A percentile compares a stretch with the other conserved stretches of the same genome.
phyloP scores from a whole-genome alignment of 2,329 filamentous ascomycete species.

The Pyricularia sp. region DNA sequence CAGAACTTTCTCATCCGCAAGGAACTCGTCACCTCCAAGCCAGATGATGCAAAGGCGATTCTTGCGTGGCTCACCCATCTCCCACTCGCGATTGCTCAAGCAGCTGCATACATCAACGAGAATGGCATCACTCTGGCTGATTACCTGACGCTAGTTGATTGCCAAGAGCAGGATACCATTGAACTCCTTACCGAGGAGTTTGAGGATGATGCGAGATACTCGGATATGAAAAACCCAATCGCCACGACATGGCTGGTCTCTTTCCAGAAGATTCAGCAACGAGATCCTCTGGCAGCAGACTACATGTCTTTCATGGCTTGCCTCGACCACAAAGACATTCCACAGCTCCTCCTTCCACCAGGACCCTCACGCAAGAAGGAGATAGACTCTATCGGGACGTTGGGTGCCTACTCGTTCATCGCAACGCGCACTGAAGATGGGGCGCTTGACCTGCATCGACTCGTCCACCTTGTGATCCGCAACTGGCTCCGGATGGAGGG shows the following conservation, averaged over 20 bases:
- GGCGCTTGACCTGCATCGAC: background rate
- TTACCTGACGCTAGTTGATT: constrained; percentile 13
- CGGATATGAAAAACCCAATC: constrained; percentile 20
- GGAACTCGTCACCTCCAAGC: background rate
- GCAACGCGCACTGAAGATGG: background rate
- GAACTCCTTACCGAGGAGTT: constrained; percentile 22
- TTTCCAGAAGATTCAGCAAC: constrained; percentile 24
- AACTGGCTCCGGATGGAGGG: background rate
- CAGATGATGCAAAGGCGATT: constrained; percentile 2
- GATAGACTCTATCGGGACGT: background rate
- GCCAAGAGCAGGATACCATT: constrained; percentile 15
- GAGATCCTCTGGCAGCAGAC: constrained; percentile 10
- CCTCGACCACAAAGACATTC: background rate
- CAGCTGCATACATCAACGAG: constrained; percentile 10
- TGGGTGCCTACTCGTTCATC: background rate
- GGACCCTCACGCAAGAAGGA: background rate
- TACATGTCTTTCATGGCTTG: background rate
- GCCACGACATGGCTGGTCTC: constrained; percentile 29
- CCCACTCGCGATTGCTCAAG: constrained; percentile 12
- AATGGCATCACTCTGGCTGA: constrained; percentile 4
- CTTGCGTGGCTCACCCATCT: constrained; percentile 8
- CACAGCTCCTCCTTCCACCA: background rate
- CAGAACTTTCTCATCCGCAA: constrained; percentile 3
- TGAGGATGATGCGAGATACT: constrained; percentile 19
- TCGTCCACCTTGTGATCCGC: background rate